These are phyloP conservation scores for Leishmania tarentolae DNA, from an alignment of 208 protist genomes.

Conservation along the genomic window DNA sequence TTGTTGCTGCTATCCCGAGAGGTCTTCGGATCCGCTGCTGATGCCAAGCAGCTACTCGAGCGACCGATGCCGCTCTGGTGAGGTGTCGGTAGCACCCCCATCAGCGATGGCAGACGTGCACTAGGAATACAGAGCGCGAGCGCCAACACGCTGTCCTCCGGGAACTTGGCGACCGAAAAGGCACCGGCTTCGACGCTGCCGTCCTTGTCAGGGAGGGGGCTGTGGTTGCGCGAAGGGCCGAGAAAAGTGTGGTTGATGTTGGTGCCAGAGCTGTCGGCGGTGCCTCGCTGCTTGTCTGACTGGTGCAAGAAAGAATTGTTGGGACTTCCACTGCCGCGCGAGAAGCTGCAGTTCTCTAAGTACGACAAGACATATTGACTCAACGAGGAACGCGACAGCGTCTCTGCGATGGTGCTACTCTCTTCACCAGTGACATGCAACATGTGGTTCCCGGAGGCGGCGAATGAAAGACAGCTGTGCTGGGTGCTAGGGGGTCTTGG, in stretches of 20 bases:
- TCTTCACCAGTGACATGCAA: neutral
- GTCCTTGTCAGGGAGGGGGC: constrained; percentile 1
- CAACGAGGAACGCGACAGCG: constrained; percentile 14
- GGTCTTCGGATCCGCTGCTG: neutral
- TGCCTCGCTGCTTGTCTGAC: neutral
- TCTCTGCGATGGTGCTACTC: neutral
- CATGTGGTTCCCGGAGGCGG: neutral
- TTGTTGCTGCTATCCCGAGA: constrained; percentile 8
- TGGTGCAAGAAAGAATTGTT: constrained; percentile 8
- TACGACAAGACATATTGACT: constrained; percentile 38
- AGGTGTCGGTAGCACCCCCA: constrained; percentile 11
- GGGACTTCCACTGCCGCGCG: constrained; percentile 7
- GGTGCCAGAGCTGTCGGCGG: neutral
- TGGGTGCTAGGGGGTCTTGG: neutral
- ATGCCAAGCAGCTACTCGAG: neutral
- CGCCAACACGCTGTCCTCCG: constrained; percentile 42
- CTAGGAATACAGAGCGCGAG: constrained; percentile 36
- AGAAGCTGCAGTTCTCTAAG: constrained; percentile 45
- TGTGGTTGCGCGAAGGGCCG: neutral
- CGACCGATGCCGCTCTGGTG: neutral
- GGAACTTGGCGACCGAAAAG: constrained; percentile 20
- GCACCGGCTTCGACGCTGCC: neutral
- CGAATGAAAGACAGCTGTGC: neutral
- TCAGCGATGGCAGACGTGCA: constrained; percentile 22
- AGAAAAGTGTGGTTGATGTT: neutral